Percentiles rank a stretch among this genome's conserved stretches.
Evolutionary conservation across 805 yeast genomes (phyloP).

Genomic region (Candida sakaeoensis): DNA sequence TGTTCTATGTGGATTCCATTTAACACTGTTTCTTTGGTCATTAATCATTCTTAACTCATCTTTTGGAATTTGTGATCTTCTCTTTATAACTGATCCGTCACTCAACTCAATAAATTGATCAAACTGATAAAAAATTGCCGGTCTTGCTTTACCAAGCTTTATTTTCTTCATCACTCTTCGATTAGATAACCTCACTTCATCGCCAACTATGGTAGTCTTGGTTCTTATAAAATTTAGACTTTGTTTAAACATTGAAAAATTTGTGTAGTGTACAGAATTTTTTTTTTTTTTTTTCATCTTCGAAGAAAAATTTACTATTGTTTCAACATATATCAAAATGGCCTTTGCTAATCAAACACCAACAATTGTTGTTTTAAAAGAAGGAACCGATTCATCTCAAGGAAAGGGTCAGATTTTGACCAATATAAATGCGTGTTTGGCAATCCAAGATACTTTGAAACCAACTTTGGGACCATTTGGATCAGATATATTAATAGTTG

Average conservation of each 20-base stretch:
- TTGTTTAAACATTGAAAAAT: constrained; percentile 6
- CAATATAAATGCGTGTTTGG: constrained; percentile 94
- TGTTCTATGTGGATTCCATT: constrained; percentile 87
- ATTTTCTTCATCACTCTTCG: constrained; percentile 68
- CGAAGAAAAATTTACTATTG: background rate
- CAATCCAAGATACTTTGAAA: constrained; percentile 91
- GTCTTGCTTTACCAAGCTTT: constrained; percentile 80
- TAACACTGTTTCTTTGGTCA: constrained; percentile 81
- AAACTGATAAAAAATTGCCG: constrained; percentile 88
- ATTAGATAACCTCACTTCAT: constrained; percentile 41
- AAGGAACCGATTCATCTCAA: constrained; percentile 96
- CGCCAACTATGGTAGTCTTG: constrained; percentile 13
- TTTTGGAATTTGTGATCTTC: constrained; percentile 86
- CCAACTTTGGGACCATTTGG: constrained; percentile 98
- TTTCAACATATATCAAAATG: constrained; percentile 41
- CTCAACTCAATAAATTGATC: constrained; percentile 85
- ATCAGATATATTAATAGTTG: constrained; percentile 88
- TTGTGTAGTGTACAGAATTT: background rate
- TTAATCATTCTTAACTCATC: constrained; percentile 79
- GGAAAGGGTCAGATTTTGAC: constrained; percentile 95
- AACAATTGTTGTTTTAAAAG: constrained; percentile 95
- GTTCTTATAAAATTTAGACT: constrained; percentile 3
- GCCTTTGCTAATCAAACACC: constrained; percentile 92
- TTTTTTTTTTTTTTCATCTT: constrained; percentile 2
- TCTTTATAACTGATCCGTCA: constrained; percentile 84